Percentiles rank a stretch among this genome's conserved stretches.
These are phyloP conservation scores for Alternaria sp. DNA, from an alignment of 2,329 filamentous ascomycete genomes.

Conservation along the genomic window DNA sequence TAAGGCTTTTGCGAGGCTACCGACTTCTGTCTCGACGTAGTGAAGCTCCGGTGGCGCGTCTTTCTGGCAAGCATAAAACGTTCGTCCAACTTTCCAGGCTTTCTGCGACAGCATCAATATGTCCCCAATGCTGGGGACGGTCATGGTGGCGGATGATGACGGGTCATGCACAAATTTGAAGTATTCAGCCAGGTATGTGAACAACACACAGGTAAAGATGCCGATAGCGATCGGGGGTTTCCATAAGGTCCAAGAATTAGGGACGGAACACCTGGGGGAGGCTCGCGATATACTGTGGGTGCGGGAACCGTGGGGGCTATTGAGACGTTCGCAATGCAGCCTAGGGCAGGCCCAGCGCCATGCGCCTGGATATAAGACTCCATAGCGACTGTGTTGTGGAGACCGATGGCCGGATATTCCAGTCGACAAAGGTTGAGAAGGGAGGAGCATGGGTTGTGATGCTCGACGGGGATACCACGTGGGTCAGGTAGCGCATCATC, in stretches of 20 bases:
- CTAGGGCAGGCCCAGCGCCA: slow-evolving; percentile 32
- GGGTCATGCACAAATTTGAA: slow-evolving; percentile 20
- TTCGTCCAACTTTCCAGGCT: slow-evolving; percentile 57
- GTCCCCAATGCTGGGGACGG: slow-evolving; percentile 53
- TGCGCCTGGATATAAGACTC: slow-evolving; percentile 28
- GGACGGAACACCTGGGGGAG: slow-evolving; percentile 26
- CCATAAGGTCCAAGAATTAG: slow-evolving; percentile 5
- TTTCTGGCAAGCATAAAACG: slow-evolving; percentile 54
- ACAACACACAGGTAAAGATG: neutral
- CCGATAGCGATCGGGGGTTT: neutral
- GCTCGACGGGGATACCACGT: slow-evolving; percentile 32
- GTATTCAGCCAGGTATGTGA: slow-evolving; percentile 6
- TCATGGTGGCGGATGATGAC: slow-evolving; percentile 30
- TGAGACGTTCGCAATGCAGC: slow-evolving; percentile 14
- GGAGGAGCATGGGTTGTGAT: slow-evolving; percentile 14
- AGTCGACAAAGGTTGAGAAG: slow-evolving; percentile 23
- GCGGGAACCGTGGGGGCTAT: slow-evolving; percentile 34
- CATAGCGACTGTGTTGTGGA: slow-evolving; percentile 25
- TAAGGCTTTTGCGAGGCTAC: slow-evolving; percentile 53
- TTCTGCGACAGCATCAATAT: slow-evolving; percentile 58
- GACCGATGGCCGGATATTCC: slow-evolving; percentile 23
- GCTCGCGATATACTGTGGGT: slow-evolving; percentile 31
- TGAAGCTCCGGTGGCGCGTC: slow-evolving; percentile 54
- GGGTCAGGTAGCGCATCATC: slow-evolving; percentile 26
- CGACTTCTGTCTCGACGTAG: slow-evolving; percentile 54